phyloP scores from a whole-genome alignment of 2,329 filamentous ascomycete species.

The Aureobasidium zeae region DNA sequence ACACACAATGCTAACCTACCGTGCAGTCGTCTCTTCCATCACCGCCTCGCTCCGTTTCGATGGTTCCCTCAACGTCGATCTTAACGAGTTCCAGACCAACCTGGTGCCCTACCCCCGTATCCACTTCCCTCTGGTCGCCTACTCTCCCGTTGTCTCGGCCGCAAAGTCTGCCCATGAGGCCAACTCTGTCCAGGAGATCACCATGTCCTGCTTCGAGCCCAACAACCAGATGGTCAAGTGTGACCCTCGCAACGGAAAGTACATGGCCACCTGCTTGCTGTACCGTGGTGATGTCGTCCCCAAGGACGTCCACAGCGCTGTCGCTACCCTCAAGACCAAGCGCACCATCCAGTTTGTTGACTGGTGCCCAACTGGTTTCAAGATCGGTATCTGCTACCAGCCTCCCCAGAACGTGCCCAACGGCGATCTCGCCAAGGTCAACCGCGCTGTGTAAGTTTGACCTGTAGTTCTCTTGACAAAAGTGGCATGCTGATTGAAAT shows the following conservation, averaged over 20 bases:
- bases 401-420: slow-evolving; percentile 92
- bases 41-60: slow-evolving; percentile 98
- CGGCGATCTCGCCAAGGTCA: slow-evolving; percentile 94
- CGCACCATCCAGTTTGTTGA: slow-evolving; percentile 98
- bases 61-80: slow-evolving; percentile 95
- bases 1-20: slow-evolving; percentile 8
- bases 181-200: slow-evolving; percentile 97
- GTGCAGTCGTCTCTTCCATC: slow-evolving; percentile 86
- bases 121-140: slow-evolving; percentile 97
- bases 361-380: slow-evolving; percentile 99
- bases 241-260: slow-evolving; percentile 96
- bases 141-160: slow-evolving; percentile 86
- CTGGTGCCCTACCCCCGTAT: slow-evolving; percentile 97
- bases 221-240: slow-evolving; percentile 99
- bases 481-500: background rate
- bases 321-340: slow-evolving; percentile 98
- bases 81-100: slow-evolving; percentile 99
- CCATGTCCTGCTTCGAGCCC: slow-evolving; percentile 98
- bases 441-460: slow-evolving; percentile 82
- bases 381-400: slow-evolving; percentile 99
- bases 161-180: slow-evolving; percentile 95
- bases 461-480: too few relatives aligned
- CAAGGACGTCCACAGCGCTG: slow-evolving; percentile 86
- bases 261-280: slow-evolving; percentile 97
- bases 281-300: slow-evolving; percentile 98